Evolutionary conservation across 2,329 filamentous ascomycete genomes (phyloP).

Genomic region (Colletotrichum costaricense): DNA sequence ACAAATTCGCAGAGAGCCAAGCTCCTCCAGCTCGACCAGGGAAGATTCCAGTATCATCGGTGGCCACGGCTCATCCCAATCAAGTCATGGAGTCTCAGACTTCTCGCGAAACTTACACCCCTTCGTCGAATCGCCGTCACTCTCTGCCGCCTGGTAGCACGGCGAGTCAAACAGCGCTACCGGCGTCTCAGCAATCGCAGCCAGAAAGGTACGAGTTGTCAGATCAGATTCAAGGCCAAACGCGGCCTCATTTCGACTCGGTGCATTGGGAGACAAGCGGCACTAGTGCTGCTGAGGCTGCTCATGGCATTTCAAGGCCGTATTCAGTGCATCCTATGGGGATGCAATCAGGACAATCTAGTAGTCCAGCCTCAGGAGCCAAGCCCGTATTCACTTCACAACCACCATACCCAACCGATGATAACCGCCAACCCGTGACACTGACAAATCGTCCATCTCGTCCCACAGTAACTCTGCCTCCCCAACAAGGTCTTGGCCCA

Average conservation of each 20-base stretch:
- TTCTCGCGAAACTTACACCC: background rate
- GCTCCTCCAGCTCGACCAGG: constrained; percentile 28
- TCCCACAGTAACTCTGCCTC: background rate
- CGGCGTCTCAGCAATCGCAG: background rate
- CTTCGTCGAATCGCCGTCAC: constrained; percentile 12
- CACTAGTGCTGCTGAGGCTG: background rate
- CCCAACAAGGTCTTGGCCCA: background rate
- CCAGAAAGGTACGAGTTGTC: background rate
- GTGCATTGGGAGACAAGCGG: background rate
- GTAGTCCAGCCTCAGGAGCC: background rate
- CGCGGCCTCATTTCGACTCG: background rate
- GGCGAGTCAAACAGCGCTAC: background rate
- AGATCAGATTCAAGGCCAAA: background rate
- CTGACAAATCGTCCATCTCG: constrained; percentile 13
- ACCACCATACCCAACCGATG: background rate
- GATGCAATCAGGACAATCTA: background rate
- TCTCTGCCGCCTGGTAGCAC: constrained; percentile 17
- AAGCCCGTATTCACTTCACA: background rate
- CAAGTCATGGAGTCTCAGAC: background rate
- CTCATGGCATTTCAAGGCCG: background rate
- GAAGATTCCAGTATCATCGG: background rate
- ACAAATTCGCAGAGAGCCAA: background rate
- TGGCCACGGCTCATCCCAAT: background rate
- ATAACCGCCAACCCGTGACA: background rate
- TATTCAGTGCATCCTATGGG: background rate